Evolutionary conservation across 1,284 basidiomycete species (phyloP), one percentile per base, ranked within the genome.

Genomic region (Leccinum holopus): DNA sequence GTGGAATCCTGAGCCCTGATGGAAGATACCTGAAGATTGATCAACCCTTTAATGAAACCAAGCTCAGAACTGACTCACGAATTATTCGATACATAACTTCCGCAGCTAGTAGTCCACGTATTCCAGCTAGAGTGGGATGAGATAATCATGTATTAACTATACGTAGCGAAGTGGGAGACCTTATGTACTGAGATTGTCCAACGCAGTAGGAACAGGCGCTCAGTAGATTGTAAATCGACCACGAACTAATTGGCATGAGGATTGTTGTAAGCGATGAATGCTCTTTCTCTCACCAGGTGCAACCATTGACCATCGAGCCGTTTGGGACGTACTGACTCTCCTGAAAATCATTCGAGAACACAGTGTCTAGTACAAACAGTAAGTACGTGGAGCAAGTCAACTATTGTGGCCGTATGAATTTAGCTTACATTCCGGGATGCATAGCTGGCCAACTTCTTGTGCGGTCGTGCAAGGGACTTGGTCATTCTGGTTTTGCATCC

Each of bases 201-300:
- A 55, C 8, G 51, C 69, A 74, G 33, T 59, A 63, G 14, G 67
- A 65, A 12, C 71, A 75, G 18, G 70, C 72, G 16, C 72, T 75
- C 52, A 75, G 16, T 5, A 72, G 57, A 55, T 72, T 72, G 53
- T 75, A 72, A 30, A 63, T 63, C 8, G 73, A 72, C 71, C 73
- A 72, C 16, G 65, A 72, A 33, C 73, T 72, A 55, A 56, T 7
- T 2, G 8, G 8, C 16, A 11, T 61, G 14, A 68, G 55, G 5
- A 55, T 47, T 12, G n/a, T 47, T 28, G 2, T 6, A 2, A 37
- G 49, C 3, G 14, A 47, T 10, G 52, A 37, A 21, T 35, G 4
- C 3, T 16, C 9, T 32, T 0, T 35, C 2, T 28, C 63, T 59
- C 21, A 75, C 73, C 71, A 72, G 30, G 69, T 73, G 21, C 72